Conservation (phyloP, 208 protist species). For the Balamuthia mandrillaris region DNA sequence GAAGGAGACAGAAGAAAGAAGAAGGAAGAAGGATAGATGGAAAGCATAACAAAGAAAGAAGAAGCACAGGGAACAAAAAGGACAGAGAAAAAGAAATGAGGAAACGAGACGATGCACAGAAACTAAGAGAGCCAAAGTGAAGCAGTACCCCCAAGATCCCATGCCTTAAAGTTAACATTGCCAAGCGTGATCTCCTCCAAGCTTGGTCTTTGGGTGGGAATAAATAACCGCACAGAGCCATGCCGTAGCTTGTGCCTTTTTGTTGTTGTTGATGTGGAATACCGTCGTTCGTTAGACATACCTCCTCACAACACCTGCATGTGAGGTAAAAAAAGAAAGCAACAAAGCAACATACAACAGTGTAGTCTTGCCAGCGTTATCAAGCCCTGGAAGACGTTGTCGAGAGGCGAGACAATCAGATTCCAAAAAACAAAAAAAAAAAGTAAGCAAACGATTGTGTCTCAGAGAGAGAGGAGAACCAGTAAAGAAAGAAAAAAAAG, state of each 20-base stretch:
- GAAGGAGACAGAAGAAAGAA: background rate
- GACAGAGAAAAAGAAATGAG: too few relatives aligned
- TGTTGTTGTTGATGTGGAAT: too few relatives aligned
- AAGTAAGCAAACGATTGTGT: too few relatives aligned
- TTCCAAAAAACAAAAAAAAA: background rate
- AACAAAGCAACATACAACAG: background rate
- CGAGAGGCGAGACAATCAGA: background rate
- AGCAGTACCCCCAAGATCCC: background rate
- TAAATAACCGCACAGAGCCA: background rate
- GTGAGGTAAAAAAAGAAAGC: background rate
- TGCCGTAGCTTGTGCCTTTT: constrained; percentile 12
- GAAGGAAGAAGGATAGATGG: too few relatives aligned
- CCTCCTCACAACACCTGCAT: background rate
- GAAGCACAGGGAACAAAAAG: too few relatives aligned
- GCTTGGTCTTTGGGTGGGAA: background rate
- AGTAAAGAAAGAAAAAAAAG: too few relatives aligned
- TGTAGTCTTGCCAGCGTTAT: constrained; percentile 13
- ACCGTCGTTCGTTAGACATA: background rate
- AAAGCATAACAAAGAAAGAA: too few relatives aligned
- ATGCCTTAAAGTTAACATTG: background rate
- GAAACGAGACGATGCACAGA: too few relatives aligned
- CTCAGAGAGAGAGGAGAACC: too few relatives aligned
- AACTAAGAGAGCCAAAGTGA: background rate
- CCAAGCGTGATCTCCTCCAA: background rate
- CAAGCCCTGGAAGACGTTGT: background rate